Conservation (phyloP, 768 basidiomycete genomes). For the Rhizopogon vesiculosus region DNA sequence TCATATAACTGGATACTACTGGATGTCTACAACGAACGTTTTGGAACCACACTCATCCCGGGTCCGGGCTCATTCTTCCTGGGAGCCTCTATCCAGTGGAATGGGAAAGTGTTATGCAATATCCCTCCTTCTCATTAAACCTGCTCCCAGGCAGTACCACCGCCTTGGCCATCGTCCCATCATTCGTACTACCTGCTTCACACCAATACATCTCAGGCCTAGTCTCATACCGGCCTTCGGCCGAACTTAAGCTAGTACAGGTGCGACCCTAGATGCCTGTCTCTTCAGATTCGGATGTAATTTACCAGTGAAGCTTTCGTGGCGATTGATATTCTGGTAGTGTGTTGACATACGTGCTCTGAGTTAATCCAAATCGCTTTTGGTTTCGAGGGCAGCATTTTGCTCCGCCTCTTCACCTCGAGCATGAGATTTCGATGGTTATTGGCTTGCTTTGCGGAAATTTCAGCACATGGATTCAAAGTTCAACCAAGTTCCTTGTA, state of each 20-base stretch:
- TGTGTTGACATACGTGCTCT: too few species aligned
- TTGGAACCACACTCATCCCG: neutral
- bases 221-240: conserved; percentile 1
- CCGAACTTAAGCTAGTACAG: neutral
- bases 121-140: conserved; percentile 1
- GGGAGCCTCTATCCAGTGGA: neutral
- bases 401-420: too few species aligned
- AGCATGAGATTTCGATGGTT: too few species aligned
- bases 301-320: too few species aligned
- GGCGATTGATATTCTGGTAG: too few species aligned
- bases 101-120: too few species aligned
- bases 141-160: conserved; percentile 3
- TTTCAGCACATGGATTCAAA: too few species aligned
- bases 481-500: too few species aligned
- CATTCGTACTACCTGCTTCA: neutral
- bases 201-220: conserved; percentile 6
- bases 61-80: neutral
- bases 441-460: too few species aligned
- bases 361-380: too few species aligned
- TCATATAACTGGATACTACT: neutral
- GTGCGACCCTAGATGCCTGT: neutral
- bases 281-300: too few species aligned
- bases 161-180: neutral
- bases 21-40: neutral
- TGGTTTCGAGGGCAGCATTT: too few species aligned